Evolutionary conservation across 148 eudicot genomes (phyloP).

Genomic region (Camellia japonica): DNA sequence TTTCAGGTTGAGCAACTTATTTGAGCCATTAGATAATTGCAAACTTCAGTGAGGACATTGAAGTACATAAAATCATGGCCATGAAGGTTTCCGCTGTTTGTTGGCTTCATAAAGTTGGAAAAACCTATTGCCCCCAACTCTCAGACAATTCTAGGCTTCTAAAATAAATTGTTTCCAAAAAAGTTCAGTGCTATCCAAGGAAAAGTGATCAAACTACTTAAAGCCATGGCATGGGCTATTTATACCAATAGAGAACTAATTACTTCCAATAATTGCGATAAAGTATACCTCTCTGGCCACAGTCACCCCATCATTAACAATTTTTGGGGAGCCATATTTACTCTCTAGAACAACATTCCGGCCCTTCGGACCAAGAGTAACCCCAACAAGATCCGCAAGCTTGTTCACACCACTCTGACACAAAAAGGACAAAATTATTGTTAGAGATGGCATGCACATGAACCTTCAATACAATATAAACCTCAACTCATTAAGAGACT

Average conservation of each 20-base stretch:
- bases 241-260: neutral
- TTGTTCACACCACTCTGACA: conserved; percentile 59
- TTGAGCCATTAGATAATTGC: neutral
- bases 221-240: neutral
- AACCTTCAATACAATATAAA: too few species aligned
- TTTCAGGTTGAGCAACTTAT: neutral
- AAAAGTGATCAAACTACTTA: neutral
- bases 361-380: conserved; percentile 73
- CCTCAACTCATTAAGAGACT: conserved; percentile 1
- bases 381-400: conserved; percentile 70
- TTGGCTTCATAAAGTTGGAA: neutral
- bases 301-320: conserved; percentile 74
- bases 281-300: conserved; percentile 61
- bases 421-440: neutral
- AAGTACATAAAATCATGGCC: neutral
- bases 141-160: neutral
- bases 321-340: conserved; percentile 67
- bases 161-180: neutral
- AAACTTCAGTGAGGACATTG: neutral
- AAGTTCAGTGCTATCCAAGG: neutral
- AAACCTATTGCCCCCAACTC: neutral
- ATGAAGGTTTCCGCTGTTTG: neutral
- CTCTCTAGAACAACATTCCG: conserved; percentile 66
- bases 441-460: neutral
- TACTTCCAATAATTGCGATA: neutral